phyloP scores from a whole-genome alignment of 495 filamentous ascomycete species.

The Collariella sp. region DNA sequence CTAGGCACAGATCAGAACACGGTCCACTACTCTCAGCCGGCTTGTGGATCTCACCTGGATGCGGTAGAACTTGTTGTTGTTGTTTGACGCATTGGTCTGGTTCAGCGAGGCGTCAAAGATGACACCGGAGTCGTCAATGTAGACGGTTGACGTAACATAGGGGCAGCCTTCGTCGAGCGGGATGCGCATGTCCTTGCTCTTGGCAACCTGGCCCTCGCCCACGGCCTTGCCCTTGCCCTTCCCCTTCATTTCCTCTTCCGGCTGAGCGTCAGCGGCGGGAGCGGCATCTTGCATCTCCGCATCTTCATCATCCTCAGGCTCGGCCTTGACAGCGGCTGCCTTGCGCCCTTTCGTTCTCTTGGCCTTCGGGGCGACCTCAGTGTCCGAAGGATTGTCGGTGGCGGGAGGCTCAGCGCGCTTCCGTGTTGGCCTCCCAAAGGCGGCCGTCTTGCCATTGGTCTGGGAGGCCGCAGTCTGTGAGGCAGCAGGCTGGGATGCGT shows the following conservation, averaged over 20 bases:
- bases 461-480: conserved; percentile 4
- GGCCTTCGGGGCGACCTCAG: conserved; percentile 12
- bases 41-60: conserved; percentile 39
- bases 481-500: background rate
- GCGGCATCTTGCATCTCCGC: conserved; percentile 8
- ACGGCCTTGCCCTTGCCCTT: conserved; percentile 23
- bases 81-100: conserved; percentile 49
- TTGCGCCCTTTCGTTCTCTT: conserved; percentile 26
- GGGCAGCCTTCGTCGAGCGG: conserved; percentile 39
- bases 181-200: conserved; percentile 37
- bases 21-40: background rate
- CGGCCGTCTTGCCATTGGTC: background rate
- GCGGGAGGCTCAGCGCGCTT: conserved; percentile 19
- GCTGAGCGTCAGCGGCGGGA: background rate
- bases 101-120: conserved; percentile 61
- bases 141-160: conserved; percentile 40
- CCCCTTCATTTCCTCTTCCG: conserved; percentile 9
- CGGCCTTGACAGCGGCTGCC: conserved; percentile 21
- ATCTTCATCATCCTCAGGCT: conserved; percentile 13
- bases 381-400: conserved; percentile 1
- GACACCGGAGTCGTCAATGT: conserved; percentile 52
- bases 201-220: conserved; percentile 37
- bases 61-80: conserved; percentile 70
- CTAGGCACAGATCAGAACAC: conserved; percentile 20
- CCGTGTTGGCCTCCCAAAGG: conserved; percentile 2